phyloP scores from a whole-genome alignment of 352 stramenopile genomes.

The Pythium scleroteichum region DNA sequence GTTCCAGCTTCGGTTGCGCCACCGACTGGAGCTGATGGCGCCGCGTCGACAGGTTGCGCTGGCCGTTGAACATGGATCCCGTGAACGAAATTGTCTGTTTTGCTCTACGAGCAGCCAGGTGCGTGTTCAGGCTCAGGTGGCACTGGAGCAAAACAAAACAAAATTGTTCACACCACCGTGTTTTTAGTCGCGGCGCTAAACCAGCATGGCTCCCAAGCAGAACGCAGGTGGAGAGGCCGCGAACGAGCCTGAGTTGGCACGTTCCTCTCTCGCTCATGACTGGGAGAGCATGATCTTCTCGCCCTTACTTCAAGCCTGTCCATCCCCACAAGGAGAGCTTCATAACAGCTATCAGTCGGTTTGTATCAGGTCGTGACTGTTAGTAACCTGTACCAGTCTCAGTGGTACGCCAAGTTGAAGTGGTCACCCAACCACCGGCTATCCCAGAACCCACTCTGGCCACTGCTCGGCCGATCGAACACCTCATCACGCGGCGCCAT shows the following conservation, averaged over 20 bases:
- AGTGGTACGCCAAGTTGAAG: slow-evolving; percentile 11
- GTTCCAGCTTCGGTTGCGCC: neutral
- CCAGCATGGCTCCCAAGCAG: neutral
- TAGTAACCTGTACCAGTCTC: too few relatives aligned
- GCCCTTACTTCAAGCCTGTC: neutral
- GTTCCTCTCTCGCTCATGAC: slow-evolving; percentile 10
- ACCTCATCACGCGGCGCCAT: too few relatives aligned
- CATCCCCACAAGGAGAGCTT: too few relatives aligned
- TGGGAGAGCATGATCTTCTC: neutral
- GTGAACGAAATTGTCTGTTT: neutral
- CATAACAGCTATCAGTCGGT: neutral
- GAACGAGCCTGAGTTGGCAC: slow-evolving; percentile 17
- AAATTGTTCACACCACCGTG: too few relatives aligned
- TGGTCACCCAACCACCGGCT: neutral
- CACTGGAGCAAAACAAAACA: too few relatives aligned
- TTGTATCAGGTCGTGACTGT: slow-evolving; percentile 1
- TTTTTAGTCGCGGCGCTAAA: slow-evolving; percentile 2
- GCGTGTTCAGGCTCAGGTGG: too few relatives aligned
- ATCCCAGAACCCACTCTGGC: too few relatives aligned
- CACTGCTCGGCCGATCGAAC: too few relatives aligned
- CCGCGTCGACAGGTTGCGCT: too few relatives aligned
- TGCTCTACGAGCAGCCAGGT: neutral
- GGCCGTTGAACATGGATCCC: too few relatives aligned
- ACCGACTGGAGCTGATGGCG: neutral
- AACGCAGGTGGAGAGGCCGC: neutral